Conservation (phyloP, 441 rosid species). For the Isatis lusitanica region DNA sequence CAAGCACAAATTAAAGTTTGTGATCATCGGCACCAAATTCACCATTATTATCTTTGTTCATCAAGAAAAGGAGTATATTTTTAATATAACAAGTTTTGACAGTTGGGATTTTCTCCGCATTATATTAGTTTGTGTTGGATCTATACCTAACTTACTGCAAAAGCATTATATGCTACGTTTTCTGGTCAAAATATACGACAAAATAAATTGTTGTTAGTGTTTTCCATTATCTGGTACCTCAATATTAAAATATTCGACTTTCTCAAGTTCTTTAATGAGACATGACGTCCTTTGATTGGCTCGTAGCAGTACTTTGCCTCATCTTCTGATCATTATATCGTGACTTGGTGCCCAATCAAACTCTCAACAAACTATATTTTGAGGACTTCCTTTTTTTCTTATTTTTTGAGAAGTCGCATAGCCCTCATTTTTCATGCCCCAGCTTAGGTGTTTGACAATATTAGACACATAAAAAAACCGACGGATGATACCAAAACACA, state of each 20-base stretch:
- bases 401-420: not conserved
- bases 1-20: not conserved
- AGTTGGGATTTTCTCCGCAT: not conserved
- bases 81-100: not conserved
- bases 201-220: not conserved
- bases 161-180: not conserved
- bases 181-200: not conserved
- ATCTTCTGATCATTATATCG: constrained; percentile 12
- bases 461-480: not conserved
- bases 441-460: constrained; percentile 4
- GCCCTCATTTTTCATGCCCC: not conserved
- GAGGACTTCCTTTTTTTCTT: not conserved
- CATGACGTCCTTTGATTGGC: not conserved
- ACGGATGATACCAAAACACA: constrained; percentile 6
- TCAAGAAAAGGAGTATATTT: not conserved
- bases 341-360: constrained; percentile 26
- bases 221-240: not conserved
- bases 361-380: not conserved
- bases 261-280: constrained; percentile 4
- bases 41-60: not conserved
- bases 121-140: not conserved
- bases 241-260: not conserved
- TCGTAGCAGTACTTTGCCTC: constrained; percentile 22
- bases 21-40: not conserved
- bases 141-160: not conserved